Conservation (phyloP, 2,329 filamentous ascomycete genomes). For the Penicillium sp. region DNA sequence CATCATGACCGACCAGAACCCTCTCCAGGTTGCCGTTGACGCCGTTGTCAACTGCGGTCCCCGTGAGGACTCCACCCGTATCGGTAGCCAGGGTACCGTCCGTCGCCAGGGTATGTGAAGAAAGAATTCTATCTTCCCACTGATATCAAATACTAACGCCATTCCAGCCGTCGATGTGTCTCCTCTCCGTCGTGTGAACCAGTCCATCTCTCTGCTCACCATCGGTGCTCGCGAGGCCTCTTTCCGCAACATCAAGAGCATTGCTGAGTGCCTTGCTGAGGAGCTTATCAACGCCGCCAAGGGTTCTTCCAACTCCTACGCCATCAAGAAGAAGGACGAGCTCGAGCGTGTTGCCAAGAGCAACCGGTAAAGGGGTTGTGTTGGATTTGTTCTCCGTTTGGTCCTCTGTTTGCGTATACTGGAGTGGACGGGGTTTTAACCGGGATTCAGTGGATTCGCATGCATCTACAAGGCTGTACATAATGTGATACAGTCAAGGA, state of each 20-base stretch:
- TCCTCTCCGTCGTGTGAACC: slow-evolving; percentile 98
- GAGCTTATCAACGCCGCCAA: slow-evolving; percentile 99
- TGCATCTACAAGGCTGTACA: slow-evolving; percentile 43
- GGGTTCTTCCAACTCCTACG: slow-evolving; percentile 99
- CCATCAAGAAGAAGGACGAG: slow-evolving; percentile 99
- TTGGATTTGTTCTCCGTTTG: slow-evolving; percentile 40
- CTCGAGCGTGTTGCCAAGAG: slow-evolving; percentile 99
- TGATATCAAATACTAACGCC: not conserved
- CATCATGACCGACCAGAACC: slow-evolving; percentile 99
- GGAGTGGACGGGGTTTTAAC: slow-evolving; percentile 41
- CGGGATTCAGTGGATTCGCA: slow-evolving; percentile 43
- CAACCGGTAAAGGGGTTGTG: slow-evolving; percentile 82
- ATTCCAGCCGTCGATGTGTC: slow-evolving; percentile 91
- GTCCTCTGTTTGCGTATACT: slow-evolving; percentile 40
- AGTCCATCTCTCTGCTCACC: slow-evolving; percentile 98
- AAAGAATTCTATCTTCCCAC: not conserved
- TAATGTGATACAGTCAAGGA: slow-evolving; percentile 38
- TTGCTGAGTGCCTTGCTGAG: slow-evolving; percentile 98
- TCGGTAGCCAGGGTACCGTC: slow-evolving; percentile 98
- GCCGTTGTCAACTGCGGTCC: slow-evolving; percentile 99
- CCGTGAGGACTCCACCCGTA: slow-evolving; percentile 99
- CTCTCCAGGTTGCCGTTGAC: slow-evolving; percentile 98
- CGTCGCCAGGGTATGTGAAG: slow-evolving; percentile 67
- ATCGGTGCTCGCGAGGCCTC: slow-evolving; percentile 97
- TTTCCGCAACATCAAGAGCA: slow-evolving; percentile 99